Evolutionary conservation across 2,329 filamentous ascomycete species (phyloP).

Genomic region (Pestalotiopsis sp.): DNA sequence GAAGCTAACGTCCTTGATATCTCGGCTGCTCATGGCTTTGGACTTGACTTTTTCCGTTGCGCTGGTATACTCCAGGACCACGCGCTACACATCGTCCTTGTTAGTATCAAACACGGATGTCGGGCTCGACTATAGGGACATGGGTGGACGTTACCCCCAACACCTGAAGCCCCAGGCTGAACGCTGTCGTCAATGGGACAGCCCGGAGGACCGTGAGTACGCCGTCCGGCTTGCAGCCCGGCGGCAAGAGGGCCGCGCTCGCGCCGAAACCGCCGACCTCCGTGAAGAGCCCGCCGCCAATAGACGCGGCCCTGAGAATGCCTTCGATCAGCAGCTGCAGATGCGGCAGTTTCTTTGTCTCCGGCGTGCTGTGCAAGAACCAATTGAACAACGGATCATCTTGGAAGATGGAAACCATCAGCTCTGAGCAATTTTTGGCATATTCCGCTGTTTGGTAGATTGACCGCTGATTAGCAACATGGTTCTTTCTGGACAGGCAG

Average conservation of each 20-base stretch:
- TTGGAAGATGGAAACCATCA: not conserved
- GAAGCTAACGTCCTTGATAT: not conserved
- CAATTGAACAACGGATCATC: constrained; percentile 9
- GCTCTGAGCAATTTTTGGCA: not conserved
- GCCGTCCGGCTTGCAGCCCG: not conserved
- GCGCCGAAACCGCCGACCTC: not conserved
- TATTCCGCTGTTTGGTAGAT: not conserved
- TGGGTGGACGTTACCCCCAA: not conserved
- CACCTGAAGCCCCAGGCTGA: not conserved
- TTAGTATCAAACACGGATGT: not conserved
- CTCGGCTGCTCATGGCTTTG: not conserved
- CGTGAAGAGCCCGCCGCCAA: not conserved
- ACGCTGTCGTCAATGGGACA: not conserved
- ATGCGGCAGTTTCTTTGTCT: not conserved
- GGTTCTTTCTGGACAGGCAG: not conserved
- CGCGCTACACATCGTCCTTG: not conserved
- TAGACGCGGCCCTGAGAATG: not conserved
- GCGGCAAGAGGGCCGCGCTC: not conserved
- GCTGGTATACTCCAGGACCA: not conserved
- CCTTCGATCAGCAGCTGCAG: not conserved
- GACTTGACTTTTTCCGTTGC: constrained; percentile 1
- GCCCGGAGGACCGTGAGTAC: not conserved
- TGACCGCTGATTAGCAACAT: not conserved
- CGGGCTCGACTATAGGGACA: not conserved
- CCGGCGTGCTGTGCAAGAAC: constrained; percentile 4